Conservation (phyloP, 1,284 basidiomycete species). For the Pholiota adiposa region DNA sequence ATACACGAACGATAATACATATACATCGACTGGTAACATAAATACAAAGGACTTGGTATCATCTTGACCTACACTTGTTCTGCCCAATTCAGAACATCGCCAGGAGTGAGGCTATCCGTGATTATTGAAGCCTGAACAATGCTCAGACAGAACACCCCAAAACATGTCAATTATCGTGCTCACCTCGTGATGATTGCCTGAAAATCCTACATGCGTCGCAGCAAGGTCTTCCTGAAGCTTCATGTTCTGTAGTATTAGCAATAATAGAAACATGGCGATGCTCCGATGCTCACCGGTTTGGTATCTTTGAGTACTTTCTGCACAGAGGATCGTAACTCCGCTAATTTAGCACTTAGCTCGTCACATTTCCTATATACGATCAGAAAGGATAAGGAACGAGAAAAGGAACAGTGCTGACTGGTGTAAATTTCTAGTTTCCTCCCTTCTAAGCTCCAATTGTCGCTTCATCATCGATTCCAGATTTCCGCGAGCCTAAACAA, state of each 20-base stretch:
- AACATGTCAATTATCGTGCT: not conserved
- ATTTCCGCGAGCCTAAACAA: conserved; percentile 64
- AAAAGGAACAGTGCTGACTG: conserved; percentile 44
- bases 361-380: conserved; percentile 32
- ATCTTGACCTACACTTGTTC: conserved; percentile 48
- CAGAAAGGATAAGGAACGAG: not conserved
- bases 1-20: not conserved
- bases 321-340: conserved; percentile 45
- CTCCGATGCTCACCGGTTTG: conserved; percentile 6
- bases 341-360: conserved; percentile 61
- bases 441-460: conserved; percentile 68
- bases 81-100: conserved; percentile 30
- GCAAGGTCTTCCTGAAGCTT: not conserved
- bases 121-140: not conserved
- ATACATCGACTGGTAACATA: too few species aligned
- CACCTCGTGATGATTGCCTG: not conserved
- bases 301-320: conserved; percentile 17
- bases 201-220: not conserved
- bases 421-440: conserved; percentile 69
- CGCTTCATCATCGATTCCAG: conserved; percentile 78
- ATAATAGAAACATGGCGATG: not conserved
- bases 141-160: not conserved
- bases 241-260: not conserved
- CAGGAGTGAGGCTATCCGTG: conserved; percentile 10
- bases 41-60: too few species aligned